Evolutionary conservation across 768 basidiomycete genomes (phyloP).

Genomic region (Tricholoma sp.): DNA sequence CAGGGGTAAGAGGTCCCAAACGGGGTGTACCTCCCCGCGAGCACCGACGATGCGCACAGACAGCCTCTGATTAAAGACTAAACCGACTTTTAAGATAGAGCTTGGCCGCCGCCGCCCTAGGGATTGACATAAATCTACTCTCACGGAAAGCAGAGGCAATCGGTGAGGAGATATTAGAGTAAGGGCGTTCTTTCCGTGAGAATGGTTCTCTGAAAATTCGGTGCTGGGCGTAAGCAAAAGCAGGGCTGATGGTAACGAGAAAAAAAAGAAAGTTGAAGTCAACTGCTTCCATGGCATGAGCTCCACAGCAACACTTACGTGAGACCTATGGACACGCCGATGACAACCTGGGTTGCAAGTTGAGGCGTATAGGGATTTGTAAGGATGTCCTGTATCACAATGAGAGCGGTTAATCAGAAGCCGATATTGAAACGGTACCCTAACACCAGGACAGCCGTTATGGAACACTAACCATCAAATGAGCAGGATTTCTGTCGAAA

Average conservation of each 20-base stretch:
- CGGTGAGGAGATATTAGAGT: slow-evolving; percentile 1
- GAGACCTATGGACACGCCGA: slow-evolving; percentile 48
- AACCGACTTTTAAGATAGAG: neutral
- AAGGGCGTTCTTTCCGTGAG: slow-evolving; percentile 23
- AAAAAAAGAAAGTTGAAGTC: neutral
- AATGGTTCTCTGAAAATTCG: slow-evolving; percentile 47
- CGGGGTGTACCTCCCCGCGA: neutral
- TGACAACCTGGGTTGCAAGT: slow-evolving; percentile 41
- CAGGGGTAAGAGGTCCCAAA: too few relatives aligned
- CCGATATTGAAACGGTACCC: too few relatives aligned
- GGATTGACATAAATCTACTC: neutral
- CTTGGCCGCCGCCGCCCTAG: neutral
- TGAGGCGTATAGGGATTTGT: slow-evolving; percentile 46
- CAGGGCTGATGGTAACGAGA: slow-evolving; percentile 32
- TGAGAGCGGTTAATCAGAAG: neutral
- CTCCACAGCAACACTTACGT: slow-evolving; percentile 39
- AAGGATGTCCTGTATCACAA: slow-evolving; percentile 38
- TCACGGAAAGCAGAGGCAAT: neutral
- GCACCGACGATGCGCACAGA: too few relatives aligned
- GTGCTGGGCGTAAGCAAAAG: slow-evolving; percentile 51
- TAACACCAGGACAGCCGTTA: neutral
- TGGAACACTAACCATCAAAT: slow-evolving; percentile 40
- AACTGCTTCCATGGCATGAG: neutral
- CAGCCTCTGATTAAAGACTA: neutral
- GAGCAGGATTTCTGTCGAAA: slow-evolving; percentile 57